Evolutionary conservation across 306 rosid genomes (phyloP), one percentile per base, ranked within the genome.

Genomic region (Fragaria iinumae): DNA sequence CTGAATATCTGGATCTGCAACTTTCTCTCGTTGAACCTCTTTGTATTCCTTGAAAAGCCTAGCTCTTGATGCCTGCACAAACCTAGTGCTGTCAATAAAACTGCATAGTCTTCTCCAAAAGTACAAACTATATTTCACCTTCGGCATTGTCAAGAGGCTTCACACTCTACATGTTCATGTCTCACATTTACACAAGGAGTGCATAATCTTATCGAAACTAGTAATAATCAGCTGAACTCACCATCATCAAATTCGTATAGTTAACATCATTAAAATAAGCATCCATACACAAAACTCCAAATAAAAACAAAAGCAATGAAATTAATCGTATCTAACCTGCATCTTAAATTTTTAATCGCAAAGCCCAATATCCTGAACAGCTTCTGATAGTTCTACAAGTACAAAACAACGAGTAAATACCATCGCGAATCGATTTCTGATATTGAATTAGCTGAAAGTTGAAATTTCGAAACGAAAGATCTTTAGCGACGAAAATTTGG

Each of bases 21-120:
- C 60, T 83, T 91, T 96, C 87, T 91, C 97, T 50, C 98, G 82
- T 74, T 96, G 99, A 63, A 96, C 99, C 89, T 96, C 99, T 79
- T 96, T 92, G 86, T 87, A 92, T 85, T 96, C 99, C 87, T 96
- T 96, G 87, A 96, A 91, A 45, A 91, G 81, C 88, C 99, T 91
- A 45, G 99, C 99, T 56, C 97, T 84, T 41, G 98, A 96, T 52
- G 98, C 97, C 99, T 92, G 76, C 53, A 18, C 16, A 43, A 18
- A 77, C 29, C 43, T 4, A 60, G 3, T 1, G 20, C 20, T 10
- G 20, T 66, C 57, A 74, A 43, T 48, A 27, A 52, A 50, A 71
- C 32, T 5, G 75, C 55, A 17, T 8, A 29, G 18, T 20, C 20
- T 34, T 9, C 25, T 17, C 57, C 0, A 43, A 56, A 27, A 55